Evolutionary conservation across 176 grass and related monocot species (phyloP), one percentile per base, ranked within the genome.

Genomic region (Tillandsia fasciculata): DNA sequence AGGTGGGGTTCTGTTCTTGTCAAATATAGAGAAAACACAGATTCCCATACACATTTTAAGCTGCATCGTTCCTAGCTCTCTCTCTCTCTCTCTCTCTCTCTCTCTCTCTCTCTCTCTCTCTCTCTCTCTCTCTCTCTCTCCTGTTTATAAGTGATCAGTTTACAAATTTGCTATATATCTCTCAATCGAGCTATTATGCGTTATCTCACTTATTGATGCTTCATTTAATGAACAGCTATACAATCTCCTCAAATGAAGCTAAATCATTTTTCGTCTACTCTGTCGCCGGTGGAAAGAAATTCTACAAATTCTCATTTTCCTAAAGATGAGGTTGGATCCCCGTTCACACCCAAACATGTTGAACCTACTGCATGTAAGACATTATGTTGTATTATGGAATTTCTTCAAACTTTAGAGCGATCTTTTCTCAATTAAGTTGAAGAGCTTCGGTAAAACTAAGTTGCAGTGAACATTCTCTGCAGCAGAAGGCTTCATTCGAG

Each of bases 401-500:
- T 70, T 48, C 51, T 12, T 59, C 22, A 18, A 9, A 15, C 56
- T 20, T 18, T 18, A 61, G 56, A 18, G 33, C 11, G 27, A 48
- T 52, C 53, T 78, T 64, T 52, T 76, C 15, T 73, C 33, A 42
- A 42, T 42, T 14, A 14, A 50, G 50, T n/a, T 26, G 66, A 76
- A 20, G 68, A 50, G 49, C 49, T 63, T 83, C 83, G 52, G 48
- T 65, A 76, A 81, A 74, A 28, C 56, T 81, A 75, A 81, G 47
- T 63, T 68, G 28, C 64, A 52, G 22, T 26, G 23, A 24, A 64
- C 33, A 66, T 85, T 72, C 75, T 67, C 73, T 75, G 82, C 87
- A 99, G 94, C 94, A 90, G 89, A 99, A 86, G 84, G 84, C 57
- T 86, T 99, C 76, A 72, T 84, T 13, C 87, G 75, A 80, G 84